A percentile compares a stretch with the other conserved stretches of the same genome.
Evolutionary conservation across 2,329 filamentous ascomycete genomes (phyloP).

Genomic region (Botrytis paeoniae): DNA sequence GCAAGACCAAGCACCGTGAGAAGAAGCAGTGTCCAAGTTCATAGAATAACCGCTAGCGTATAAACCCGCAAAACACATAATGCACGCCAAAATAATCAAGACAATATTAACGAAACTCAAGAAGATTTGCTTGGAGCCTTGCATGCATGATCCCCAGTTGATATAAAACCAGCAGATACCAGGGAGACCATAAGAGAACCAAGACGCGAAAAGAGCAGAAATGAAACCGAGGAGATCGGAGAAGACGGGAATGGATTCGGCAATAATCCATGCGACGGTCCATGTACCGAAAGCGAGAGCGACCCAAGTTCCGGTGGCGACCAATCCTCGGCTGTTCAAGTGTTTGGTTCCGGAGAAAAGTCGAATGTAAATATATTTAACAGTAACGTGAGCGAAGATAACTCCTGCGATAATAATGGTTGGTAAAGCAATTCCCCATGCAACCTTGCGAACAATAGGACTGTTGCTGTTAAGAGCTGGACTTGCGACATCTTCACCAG

Average conservation of each 20-base stretch:
- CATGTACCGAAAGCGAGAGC: constrained; percentile 54
- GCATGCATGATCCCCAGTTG: constrained; percentile 42
- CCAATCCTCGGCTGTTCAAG: constrained; percentile 44
- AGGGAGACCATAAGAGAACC: constrained; percentile 59
- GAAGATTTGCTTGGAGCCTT: constrained; percentile 19
- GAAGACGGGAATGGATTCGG: constrained; percentile 66
- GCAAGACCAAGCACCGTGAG: constrained; percentile 14
- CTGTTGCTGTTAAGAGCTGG: constrained; percentile 62
- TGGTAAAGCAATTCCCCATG: constrained; percentile 66
- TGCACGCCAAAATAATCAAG: constrained; percentile 20
- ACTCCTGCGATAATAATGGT: constrained; percentile 70
- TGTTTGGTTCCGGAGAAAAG: constrained; percentile 52
- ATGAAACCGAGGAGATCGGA: constrained; percentile 62
- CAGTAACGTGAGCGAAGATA: constrained; percentile 65
- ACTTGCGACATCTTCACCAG: constrained; percentile 57
- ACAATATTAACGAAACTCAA: constrained; percentile 19
- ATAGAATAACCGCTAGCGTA: constrained; percentile 23
- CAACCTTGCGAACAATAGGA: constrained; percentile 55
- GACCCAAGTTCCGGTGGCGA: constrained; percentile 56
- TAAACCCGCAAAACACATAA: constrained; percentile 24
- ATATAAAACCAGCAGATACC: constrained; percentile 50
- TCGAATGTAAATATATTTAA: constrained; percentile 64
- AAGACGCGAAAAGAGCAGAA: constrained; percentile 46
- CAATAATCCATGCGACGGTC: constrained; percentile 63
- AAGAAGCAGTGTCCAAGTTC: neutral